Evolutionary conservation across 768 basidiomycete species (phyloP), one percentile per base, ranked within the genome.

Genomic region (Tylopilus subfusipes): DNA sequence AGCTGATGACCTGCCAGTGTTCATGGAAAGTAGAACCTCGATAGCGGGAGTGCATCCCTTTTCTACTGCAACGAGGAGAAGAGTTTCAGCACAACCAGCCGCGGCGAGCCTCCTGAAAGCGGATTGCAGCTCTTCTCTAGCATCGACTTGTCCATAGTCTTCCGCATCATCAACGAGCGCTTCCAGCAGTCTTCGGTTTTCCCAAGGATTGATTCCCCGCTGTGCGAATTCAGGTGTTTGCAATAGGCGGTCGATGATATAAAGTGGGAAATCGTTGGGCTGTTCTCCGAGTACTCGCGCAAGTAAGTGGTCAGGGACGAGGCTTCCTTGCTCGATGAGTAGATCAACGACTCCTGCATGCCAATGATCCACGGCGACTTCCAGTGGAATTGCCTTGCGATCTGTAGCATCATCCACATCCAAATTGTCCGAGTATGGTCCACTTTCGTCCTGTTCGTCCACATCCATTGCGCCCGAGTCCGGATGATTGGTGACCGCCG

Each of bases 351-450:
- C 48, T 11, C 48, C 42, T 3, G 21, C 11, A 21, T 38, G 34
- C 52, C 56, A 57, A 18, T 21, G 22, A 3, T 44, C 34, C 11
- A 49, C 29, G 10, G 56, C 52, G 12, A 49, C 47, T 14, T 54
- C 47, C 0, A 54, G 18, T 9, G 55, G 22, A 0, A n/a, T 33
- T 2, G 18, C 29, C 21, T 1, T 42, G 31, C 2, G 13, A 8
- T 21, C 16, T 1, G 10, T 19, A 5, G 25, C 13, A 21, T 16
- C 6, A 7, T 10, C 27, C 21, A 3, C 0, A 11, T 30, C 40
- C 4, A 18, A 8, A 1, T 31, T 18, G 16, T 40, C 19, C 14
- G 22, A 14, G 22, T 16, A 12, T 14, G 22, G 13, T 7, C 22
- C 22, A 24, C 16, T 5, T 18, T 24, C 22, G 8, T 24, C 40